A percentile compares a stretch with the other conserved stretches of the same genome.
Evolutionary conservation across 345 rosid species (phyloP).

Genomic region (Hibiscus mutabilis): DNA sequence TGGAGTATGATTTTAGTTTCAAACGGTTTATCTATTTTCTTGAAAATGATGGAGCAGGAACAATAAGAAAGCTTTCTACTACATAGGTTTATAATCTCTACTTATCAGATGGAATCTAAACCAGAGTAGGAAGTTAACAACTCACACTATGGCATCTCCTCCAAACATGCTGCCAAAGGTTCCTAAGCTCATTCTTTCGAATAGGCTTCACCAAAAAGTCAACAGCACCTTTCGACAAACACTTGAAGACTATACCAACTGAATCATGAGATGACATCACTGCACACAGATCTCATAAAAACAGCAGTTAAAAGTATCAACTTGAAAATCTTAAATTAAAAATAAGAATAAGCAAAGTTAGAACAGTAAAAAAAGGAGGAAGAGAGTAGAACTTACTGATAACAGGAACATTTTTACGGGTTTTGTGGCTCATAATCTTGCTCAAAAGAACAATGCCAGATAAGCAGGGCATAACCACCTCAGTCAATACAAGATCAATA

Average conservation of each 20-base stretch:
- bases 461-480: conserved; percentile 46
- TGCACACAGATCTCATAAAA: conserved; percentile 35
- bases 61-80: background rate
- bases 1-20: background rate
- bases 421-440: conserved; percentile 57
- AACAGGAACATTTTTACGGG: conserved; percentile 43
- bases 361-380: background rate
- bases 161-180: conserved; percentile 11
- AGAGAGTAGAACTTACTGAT: conserved; percentile 34
- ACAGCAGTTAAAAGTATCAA: conserved; percentile 21
- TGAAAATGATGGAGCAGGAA: background rate
- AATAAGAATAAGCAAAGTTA: background rate
- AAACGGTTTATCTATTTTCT: background rate
- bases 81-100: background rate
- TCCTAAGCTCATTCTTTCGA: conserved; percentile 5
- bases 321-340: background rate
- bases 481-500: conserved; percentile 52
- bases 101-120: conserved; percentile 4
- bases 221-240: conserved; percentile 53
- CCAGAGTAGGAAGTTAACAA: conserved; percentile 13
- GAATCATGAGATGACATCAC: conserved; percentile 59
- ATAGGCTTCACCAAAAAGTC: conserved; percentile 26
- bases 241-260: conserved; percentile 45
- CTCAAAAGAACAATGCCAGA: conserved; percentile 49
- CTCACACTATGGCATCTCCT: conserved; percentile 51